Conservation (phyloP, 768 basidiomycete genomes). For the Sutorius australiensis region DNA sequence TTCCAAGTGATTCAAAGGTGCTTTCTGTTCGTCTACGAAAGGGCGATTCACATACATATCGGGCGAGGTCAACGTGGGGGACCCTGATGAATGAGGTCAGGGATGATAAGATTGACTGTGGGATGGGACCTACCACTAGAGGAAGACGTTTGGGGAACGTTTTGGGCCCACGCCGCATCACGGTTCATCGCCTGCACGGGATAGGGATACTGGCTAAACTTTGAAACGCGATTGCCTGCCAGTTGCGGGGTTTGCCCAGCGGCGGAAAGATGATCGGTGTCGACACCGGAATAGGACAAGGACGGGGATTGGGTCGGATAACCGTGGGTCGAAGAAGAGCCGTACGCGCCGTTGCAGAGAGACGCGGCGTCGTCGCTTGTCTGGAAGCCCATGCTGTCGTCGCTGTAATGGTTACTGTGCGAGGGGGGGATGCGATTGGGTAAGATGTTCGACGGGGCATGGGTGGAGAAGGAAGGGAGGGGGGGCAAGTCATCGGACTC, state of each 20-base stretch:
- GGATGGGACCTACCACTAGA: slow-evolving; percentile 29
- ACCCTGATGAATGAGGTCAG: slow-evolving; percentile 46
- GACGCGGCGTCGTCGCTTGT: slow-evolving; percentile 44
- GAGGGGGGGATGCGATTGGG: slow-evolving; percentile 39
- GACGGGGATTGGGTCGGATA: slow-evolving; percentile 51
- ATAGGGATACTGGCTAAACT: slow-evolving; percentile 52
- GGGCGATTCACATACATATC: slow-evolving; percentile 50
- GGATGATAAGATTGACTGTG: slow-evolving; percentile 26
- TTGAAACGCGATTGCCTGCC: slow-evolving; percentile 41
- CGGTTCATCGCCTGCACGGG: slow-evolving; percentile 34
- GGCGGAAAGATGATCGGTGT: slow-evolving; percentile 30
- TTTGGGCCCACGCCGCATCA: slow-evolving; percentile 29
- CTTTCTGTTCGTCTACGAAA: slow-evolving; percentile 55
- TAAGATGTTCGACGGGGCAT: slow-evolving; percentile 31
- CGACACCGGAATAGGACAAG: slow-evolving; percentile 33
- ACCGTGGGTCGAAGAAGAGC: slow-evolving; percentile 33
- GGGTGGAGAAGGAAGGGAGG: slow-evolving; percentile 40
- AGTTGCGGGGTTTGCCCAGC: slow-evolving; percentile 30
- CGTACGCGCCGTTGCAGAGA: slow-evolving; percentile 44
- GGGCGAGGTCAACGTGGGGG: slow-evolving; percentile 46
- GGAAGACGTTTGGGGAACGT: slow-evolving; percentile 29
- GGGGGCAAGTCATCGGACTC: slow-evolving; percentile 52
- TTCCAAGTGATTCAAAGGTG: slow-evolving; percentile 47
- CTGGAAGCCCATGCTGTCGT: slow-evolving; percentile 48
- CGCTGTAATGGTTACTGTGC: slow-evolving; percentile 33